These are phyloP conservation scores for Endocarpon pusillum DNA, from an alignment of 495 filamentous ascomycete species.

Conservation along the genomic window DNA sequence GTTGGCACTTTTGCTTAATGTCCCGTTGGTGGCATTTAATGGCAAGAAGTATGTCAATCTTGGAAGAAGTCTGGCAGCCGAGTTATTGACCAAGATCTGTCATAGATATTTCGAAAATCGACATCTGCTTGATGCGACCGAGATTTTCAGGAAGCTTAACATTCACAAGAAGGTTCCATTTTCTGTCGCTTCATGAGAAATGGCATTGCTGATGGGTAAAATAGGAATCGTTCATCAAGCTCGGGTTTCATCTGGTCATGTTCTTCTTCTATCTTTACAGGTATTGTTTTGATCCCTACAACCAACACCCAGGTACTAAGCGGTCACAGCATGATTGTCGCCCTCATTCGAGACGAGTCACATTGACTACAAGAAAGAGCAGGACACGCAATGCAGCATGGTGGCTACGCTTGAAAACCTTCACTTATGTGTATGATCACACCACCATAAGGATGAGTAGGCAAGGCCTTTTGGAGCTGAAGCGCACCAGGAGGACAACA, in stretches of 20 bases:
- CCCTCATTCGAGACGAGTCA: conserved; percentile 87
- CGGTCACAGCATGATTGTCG: conserved; percentile 99
- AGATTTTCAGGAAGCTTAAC: conserved; percentile 98
- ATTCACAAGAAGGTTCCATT: conserved; percentile 84
- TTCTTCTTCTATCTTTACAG: conserved; percentile 99
- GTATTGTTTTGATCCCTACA: conserved; percentile 4
- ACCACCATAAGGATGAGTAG: no score
- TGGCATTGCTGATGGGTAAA: not conserved
- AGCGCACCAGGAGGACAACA: no score
- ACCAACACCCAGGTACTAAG: no score
- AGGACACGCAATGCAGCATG: conserved; percentile 26
- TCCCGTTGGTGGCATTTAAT: conserved; percentile 86
- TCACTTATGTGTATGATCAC: no score
- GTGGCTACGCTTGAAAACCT: conserved; percentile 6
- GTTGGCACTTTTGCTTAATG: conserved; percentile 79
- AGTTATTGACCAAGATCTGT: conserved; percentile 9
- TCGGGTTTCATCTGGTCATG: conserved; percentile 97
- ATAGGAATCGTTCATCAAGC: conserved; percentile 97
- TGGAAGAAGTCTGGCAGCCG: conserved; percentile 5
- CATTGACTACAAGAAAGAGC: conserved; percentile 40
- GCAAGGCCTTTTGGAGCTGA: no score
- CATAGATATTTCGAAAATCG: conserved; percentile 87
- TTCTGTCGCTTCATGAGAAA: no score
- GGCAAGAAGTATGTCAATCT: conserved; percentile 68
- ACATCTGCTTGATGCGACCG: conserved; percentile 90